Evolutionary conservation across 2,329 filamentous ascomycete genomes (phyloP).

Genomic region (Diaporthe sp.): DNA sequence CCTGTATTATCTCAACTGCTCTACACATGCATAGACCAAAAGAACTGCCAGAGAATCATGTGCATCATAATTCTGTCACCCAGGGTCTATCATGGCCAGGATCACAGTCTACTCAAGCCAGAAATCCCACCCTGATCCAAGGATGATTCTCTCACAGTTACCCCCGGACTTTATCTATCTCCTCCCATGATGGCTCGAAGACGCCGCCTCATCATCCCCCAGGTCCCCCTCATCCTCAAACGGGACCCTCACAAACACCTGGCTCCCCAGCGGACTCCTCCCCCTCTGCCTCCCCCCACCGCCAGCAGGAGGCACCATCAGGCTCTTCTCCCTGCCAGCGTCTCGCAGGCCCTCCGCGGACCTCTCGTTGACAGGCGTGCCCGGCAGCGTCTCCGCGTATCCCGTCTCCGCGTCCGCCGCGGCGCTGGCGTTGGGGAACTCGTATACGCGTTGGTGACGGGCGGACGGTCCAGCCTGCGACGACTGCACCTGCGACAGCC

Average conservation of each 20-base stretch:
- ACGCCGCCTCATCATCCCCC: conserved; percentile 20
- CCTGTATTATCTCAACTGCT: not conserved
- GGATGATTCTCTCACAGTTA: no score
- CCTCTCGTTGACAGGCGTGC: conserved; percentile 30
- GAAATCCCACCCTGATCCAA: not conserved
- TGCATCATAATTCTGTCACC: not conserved
- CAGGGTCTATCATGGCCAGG: not conserved
- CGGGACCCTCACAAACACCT: conserved; percentile 27
- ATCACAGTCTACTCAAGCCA: not conserved
- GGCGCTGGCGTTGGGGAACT: not conserved
- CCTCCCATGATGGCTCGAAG: not conserved
- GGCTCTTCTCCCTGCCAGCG: not conserved
- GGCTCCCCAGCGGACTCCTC: conserved; percentile 26
- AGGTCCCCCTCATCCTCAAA: conserved; percentile 31
- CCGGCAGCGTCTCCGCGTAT: conserved; percentile 34
- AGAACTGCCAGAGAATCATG: not conserved
- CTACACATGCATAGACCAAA: not conserved
- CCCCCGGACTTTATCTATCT: not conserved
- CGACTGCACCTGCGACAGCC: conserved; percentile 29
- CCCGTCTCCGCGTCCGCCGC: conserved; percentile 14
- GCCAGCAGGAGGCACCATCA: conserved; percentile 16
- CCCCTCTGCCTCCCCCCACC: not conserved
- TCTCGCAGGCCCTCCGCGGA: not conserved
- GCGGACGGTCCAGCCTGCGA: not conserved
- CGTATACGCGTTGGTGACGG: conserved; percentile 10